phyloP scores from a whole-genome alignment of 345 rosid genomes.

The Lepidium africanum region DNA sequence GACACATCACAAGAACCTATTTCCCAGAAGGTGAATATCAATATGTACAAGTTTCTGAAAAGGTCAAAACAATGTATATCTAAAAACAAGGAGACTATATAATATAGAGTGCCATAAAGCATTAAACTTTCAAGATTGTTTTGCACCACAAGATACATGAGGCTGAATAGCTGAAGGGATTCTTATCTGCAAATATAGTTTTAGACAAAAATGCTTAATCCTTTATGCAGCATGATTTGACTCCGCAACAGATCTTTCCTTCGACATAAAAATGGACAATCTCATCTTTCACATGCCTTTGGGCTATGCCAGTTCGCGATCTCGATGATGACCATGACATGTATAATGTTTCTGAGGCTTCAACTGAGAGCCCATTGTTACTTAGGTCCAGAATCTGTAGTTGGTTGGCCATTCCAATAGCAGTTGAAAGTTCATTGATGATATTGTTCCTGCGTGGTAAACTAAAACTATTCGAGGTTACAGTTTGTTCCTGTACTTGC shows the following conservation, averaged over 20 bases:
- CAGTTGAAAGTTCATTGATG: constrained; percentile 46
- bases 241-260: constrained; percentile 49
- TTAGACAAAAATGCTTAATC: constrained; percentile 29
- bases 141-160: neutral
- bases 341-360: constrained; percentile 42
- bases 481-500: constrained; percentile 29
- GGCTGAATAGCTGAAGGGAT: neutral
- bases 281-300: constrained; percentile 50
- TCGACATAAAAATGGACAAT: constrained; percentile 50
- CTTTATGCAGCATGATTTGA: constrained; percentile 69
- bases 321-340: constrained; percentile 69
- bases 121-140: neutral
- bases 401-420: constrained; percentile 53
- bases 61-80: neutral
- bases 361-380: constrained; percentile 52
- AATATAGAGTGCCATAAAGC: neutral
- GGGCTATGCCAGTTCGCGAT: constrained; percentile 34
- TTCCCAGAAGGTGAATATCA: neutral
- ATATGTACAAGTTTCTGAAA: constrained; percentile 2
- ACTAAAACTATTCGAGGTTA: constrained; percentile 36
- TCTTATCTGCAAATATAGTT: neutral
- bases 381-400: constrained; percentile 64
- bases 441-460: constrained; percentile 30
- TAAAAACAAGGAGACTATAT: neutral
- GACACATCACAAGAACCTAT: neutral